Evolutionary conservation across 2,329 filamentous ascomycete species (phyloP).

Genomic region (Ophiocordyceps australis): DNA sequence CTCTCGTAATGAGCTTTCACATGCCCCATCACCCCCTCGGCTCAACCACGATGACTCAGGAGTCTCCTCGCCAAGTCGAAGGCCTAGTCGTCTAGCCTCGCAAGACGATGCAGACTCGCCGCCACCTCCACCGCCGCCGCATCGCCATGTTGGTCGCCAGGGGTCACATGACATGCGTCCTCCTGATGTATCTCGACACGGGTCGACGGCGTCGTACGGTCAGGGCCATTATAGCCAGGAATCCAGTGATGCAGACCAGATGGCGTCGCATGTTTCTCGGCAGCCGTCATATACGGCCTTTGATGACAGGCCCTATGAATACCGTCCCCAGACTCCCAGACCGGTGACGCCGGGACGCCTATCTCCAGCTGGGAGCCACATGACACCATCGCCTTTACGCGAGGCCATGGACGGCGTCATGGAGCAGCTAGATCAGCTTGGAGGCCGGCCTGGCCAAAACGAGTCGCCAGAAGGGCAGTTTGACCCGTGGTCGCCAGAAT

Average conservation of each 20-base stretch:
- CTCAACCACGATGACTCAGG: conserved; percentile 11
- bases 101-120: conserved; percentile 34
- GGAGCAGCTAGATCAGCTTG: conserved; percentile 78
- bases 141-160: conserved; percentile 41
- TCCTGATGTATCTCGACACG: conserved; percentile 9
- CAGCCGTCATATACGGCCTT: conserved; percentile 22
- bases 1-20: too few relatives aligned
- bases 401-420: conserved; percentile 98
- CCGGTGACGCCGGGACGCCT: conserved; percentile 46
- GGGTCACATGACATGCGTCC: conserved; percentile 4
- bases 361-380: conserved; percentile 45
- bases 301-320: conserved; percentile 13
- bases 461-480: conserved; percentile 36
- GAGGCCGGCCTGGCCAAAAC: conserved; percentile 29
- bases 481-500: conserved; percentile 82
- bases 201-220: conserved; percentile 18
- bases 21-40: conserved; percentile 7
- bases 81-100: conserved; percentile 7
- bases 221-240: conserved; percentile 14
- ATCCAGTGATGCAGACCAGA: conserved; percentile 15
- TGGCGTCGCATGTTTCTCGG: conserved; percentile 11
- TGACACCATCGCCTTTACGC: conserved; percentile 80
- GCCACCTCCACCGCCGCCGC: conserved; percentile 70
- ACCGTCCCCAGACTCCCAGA: conserved; percentile 31
- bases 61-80: conserved; percentile 11